Percentiles rank a stretch among this genome's conserved stretches.
Conservation (phyloP, 257 asterid genomes). For the Lycium ferocissimum region DNA sequence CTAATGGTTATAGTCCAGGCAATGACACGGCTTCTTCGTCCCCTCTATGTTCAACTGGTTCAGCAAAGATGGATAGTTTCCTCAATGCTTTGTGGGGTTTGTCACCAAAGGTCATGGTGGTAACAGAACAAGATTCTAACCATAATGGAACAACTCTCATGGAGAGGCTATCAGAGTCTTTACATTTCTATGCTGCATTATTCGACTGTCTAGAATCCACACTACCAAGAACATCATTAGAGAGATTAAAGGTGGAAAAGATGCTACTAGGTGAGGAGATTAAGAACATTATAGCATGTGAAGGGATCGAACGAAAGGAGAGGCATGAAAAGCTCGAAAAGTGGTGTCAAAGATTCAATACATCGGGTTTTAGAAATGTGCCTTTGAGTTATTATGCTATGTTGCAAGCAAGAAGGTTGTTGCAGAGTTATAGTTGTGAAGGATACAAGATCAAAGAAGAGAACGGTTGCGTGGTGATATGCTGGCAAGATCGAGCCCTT, state of each 20-base stretch:
- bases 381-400: slow-evolving; percentile 84
- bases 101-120: slow-evolving; percentile 86
- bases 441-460: slow-evolving; percentile 93
- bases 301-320: slow-evolving; percentile 78
- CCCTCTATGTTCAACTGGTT: slow-evolving; percentile 51
- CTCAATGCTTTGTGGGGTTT: slow-evolving; percentile 72
- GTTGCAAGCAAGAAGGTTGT: slow-evolving; percentile 82
- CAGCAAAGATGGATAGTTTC: slow-evolving; percentile 57
- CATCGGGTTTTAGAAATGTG: slow-evolving; percentile 68
- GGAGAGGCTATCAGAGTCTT: slow-evolving; percentile 87
- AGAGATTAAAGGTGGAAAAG: slow-evolving; percentile 85
- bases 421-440: slow-evolving; percentile 73
- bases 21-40: slow-evolving; percentile 75
- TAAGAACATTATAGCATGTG: slow-evolving; percentile 83
- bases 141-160: slow-evolving; percentile 75
- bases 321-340: slow-evolving; percentile 91
- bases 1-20: slow-evolving; percentile 62
- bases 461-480: slow-evolving; percentile 74
- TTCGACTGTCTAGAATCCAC: slow-evolving; percentile 88
- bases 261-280: slow-evolving; percentile 87
- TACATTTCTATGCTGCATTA: slow-evolving; percentile 83
- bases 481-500: slow-evolving; percentile 96
- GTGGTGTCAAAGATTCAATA: slow-evolving; percentile 75
- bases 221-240: slow-evolving; percentile 72
- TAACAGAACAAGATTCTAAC: slow-evolving; percentile 87